phyloP scores from a whole-genome alignment of 2,329 filamentous ascomycete species.

The Colletotrichum spinosum region DNA sequence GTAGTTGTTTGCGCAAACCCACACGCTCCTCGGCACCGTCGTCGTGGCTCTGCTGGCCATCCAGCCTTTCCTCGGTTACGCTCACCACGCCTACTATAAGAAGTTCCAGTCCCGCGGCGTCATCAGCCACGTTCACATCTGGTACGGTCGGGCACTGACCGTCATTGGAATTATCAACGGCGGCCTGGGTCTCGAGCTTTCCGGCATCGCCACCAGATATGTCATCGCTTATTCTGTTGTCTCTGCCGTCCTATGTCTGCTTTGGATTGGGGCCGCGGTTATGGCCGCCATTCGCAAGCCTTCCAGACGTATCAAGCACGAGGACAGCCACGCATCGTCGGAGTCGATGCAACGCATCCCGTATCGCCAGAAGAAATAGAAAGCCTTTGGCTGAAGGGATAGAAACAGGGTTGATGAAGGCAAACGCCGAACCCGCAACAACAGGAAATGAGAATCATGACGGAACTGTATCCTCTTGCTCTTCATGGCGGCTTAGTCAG shows the following conservation, averaged over 20 bases:
- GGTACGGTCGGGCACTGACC: conserved; percentile 70
- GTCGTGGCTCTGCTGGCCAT: conserved; percentile 65
- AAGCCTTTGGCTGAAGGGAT: neutral
- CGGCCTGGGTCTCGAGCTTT: conserved; percentile 68
- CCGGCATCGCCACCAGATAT: conserved; percentile 52
- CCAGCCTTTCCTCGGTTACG: conserved; percentile 68
- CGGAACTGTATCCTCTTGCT: too few relatives aligned
- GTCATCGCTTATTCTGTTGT: conserved; percentile 68
- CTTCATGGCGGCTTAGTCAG: neutral
- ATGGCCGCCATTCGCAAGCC: conserved; percentile 27
- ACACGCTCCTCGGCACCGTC: conserved; percentile 68
- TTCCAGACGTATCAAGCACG: conserved; percentile 28
- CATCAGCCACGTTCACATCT: conserved; percentile 70
- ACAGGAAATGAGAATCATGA: neutral
- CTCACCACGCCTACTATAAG: conserved; percentile 68
- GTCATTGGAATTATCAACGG: conserved; percentile 72
- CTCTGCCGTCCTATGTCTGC: conserved; percentile 58
- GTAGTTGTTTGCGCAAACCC: conserved; percentile 64
- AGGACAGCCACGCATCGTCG: conserved; percentile 31
- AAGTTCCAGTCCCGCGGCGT: conserved; percentile 59
- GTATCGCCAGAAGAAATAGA: conserved; percentile 33
- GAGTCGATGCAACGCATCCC: conserved; percentile 33
- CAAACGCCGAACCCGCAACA: neutral
- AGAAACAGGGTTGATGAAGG: neutral
- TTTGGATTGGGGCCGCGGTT: conserved; percentile 54